Base-by-base conservation (phyloP, 192 early-diverging fungal genomes). In the Allomyces macrogynus region DNA sequence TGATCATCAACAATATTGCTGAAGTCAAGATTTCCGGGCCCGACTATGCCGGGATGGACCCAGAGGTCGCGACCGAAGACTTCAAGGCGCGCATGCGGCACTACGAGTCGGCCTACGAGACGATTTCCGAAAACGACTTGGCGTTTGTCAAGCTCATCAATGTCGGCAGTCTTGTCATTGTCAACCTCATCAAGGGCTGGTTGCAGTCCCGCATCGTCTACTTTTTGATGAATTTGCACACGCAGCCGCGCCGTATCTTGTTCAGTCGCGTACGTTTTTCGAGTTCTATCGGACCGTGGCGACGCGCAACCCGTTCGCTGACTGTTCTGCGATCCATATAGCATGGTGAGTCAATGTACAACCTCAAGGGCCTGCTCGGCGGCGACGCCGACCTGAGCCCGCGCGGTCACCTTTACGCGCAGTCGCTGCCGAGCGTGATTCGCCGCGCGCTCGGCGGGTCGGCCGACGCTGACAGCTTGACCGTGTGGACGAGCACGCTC, bases 201-300 rank as follows among this genome's bases (percentile, higher is more conserved):
- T 79, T 99, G 43, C 87, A 98, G 75, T 91, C 91, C 64, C 80
- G 94, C 43, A 91, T 99, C 65, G 93, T 97, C 20, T 98, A 97
- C 77, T 98, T 93, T 74, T 74, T 99, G 69, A 97, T 98, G 94
- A 99, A 99, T 73, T 81, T 99, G 44, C 95, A 99, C 76, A 96
- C 92, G 67, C 84, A 87, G 7, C 92, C 97, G 26, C 83, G 90
- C 64, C 88, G 84, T 68, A 91, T 98, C 64, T 92, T 93, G 75
- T 95, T 95, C 69, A 88, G 78, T 68, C 81, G 88, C 64, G 78
- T 80, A 66, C 66, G 77, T 73, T 20, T 49, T 25, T 61, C n/a
- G n/a, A n/a, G n/a, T n/a, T n/a, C n/a, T n/a, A n/a, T n/a, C n/a
- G n/a, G n/a, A n/a, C n/a, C n/a, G n/a, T n/a, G n/a, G n/a, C n/a